Conservation (phyloP, 805 yeast species). For the Saccharomyces kudriavzevii region DNA sequence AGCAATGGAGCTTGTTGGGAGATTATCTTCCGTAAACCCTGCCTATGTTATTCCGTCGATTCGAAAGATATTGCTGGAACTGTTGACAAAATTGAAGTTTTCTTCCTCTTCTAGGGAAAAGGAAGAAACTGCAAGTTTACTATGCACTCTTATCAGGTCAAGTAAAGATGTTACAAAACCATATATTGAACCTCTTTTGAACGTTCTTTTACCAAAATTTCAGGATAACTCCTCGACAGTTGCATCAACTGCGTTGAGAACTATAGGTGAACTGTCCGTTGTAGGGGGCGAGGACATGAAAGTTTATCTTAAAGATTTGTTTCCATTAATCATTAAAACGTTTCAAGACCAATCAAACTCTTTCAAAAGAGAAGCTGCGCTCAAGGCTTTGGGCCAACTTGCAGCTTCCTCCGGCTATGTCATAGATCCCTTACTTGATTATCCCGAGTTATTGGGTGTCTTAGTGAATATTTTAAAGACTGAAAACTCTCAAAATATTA, state of each 20-base stretch:
- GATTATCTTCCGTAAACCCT: conserved; percentile 77
- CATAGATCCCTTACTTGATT: conserved; percentile 80
- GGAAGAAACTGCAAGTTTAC: conserved; percentile 74
- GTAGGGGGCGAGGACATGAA: conserved; percentile 82
- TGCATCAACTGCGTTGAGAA: conserved; percentile 71
- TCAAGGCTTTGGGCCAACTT: conserved; percentile 75
- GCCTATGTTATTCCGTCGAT: conserved; percentile 90
- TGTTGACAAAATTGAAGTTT: conserved; percentile 73
- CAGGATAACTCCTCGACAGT: conserved; percentile 65
- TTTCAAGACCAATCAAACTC: conserved; percentile 85
- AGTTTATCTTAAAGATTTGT: conserved; percentile 59
- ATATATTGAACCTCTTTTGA: conserved; percentile 79
- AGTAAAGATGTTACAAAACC: conserved; percentile 77
- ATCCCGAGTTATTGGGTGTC: conserved; percentile 75
- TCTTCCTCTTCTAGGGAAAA: conserved; percentile 62
- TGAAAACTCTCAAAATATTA: conserved; percentile 62
- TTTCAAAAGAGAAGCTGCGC: conserved; percentile 76
- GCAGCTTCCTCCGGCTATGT: conserved; percentile 89
- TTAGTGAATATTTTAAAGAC: conserved; percentile 70
- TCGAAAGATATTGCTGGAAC: conserved; percentile 73
- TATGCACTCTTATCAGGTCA: conserved; percentile 63
- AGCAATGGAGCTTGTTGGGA: conserved; percentile 70
- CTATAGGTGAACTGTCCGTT: conserved; percentile 77
- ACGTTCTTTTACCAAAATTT: conserved; percentile 69
- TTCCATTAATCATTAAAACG: conserved; percentile 80